These are phyloP conservation scores for Auricularia cornea DNA, from an alignment of 768 basidiomycete species.

Conservation along the genomic window DNA sequence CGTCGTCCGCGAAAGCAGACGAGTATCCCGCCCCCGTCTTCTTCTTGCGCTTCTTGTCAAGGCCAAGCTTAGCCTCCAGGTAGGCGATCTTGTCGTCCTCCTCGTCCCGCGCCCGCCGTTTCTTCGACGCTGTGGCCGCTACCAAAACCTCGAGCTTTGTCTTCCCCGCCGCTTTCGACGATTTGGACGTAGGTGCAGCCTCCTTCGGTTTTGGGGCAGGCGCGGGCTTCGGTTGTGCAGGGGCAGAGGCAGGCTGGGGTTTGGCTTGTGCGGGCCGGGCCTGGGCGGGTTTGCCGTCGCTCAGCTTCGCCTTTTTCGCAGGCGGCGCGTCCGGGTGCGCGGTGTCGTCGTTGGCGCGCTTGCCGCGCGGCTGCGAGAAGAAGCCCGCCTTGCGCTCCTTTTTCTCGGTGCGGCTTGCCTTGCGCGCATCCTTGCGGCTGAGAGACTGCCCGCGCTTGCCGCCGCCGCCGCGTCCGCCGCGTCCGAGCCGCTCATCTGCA, in stretches of 20 bases:
- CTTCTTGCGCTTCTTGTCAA: constrained; percentile 33
- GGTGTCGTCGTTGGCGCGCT: background rate
- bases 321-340: constrained; percentile 1
- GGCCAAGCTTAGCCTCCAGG: constrained; percentile 70
- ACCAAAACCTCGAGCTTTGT: constrained; percentile 17
- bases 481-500: background rate
- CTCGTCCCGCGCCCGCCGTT: constrained; percentile 32
- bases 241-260: background rate
- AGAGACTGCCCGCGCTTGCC: background rate
- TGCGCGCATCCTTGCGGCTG: constrained; percentile 56
- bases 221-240: background rate
- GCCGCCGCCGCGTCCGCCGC: too few species aligned
- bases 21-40: constrained; percentile 34
- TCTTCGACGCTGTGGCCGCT: background rate
- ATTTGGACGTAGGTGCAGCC: background rate
- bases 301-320: constrained; percentile 40
- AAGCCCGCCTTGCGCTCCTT: constrained; percentile 59
- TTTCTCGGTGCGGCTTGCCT: constrained; percentile 46
- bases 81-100: constrained; percentile 85
- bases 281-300: constrained; percentile 4
- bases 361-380: constrained; percentile 30
- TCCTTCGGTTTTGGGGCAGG: background rate
- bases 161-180: constrained; percentile 4
- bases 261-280: constrained; percentile 2
- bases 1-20: constrained; percentile 52